Conservation (phyloP, 1,284 basidiomycete species). For the Mycena citricolor region DNA sequence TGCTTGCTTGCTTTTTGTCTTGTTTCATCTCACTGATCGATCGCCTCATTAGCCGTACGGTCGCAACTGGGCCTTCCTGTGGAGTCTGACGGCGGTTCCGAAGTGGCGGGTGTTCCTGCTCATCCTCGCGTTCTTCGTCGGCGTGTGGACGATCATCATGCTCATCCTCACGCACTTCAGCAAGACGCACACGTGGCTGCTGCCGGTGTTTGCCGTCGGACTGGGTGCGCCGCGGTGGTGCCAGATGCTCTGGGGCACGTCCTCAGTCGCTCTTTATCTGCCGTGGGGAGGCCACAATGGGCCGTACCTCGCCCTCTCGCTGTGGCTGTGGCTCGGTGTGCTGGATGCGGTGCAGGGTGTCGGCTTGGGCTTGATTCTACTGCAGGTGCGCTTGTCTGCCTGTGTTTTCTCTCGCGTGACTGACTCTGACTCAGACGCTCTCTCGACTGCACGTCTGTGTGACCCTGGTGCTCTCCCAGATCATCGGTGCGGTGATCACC, state of each 20-base stretch:
- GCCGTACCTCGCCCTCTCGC: slow-evolving; percentile 81
- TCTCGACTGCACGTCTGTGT: slow-evolving; percentile 92
- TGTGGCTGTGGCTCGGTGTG: slow-evolving; percentile 93
- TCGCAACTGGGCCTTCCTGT: slow-evolving; percentile 90
- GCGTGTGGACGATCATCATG: slow-evolving; percentile 78
- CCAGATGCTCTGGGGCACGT: slow-evolving; percentile 87
- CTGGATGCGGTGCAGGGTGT: slow-evolving; percentile 91
- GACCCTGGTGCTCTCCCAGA: slow-evolving; percentile 83
- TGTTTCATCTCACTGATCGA: slow-evolving; percentile 19
- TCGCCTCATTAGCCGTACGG: slow-evolving; percentile 68
- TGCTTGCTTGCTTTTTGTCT: slow-evolving; percentile 2
- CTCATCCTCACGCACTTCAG: slow-evolving; percentile 77
- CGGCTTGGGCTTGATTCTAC: slow-evolving; percentile 88
- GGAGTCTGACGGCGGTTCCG: slow-evolving; percentile 78
- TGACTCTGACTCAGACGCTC: slow-evolving; percentile 53
- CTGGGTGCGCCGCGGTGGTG: slow-evolving; percentile 90
- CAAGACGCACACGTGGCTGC: slow-evolving; percentile 89
- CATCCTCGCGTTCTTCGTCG: slow-evolving; percentile 79
- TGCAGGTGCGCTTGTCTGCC: slow-evolving; percentile 54
- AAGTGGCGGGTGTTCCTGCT: slow-evolving; percentile 81
- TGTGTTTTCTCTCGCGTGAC: slow-evolving; percentile 6
- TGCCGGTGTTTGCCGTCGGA: slow-evolving; percentile 90
- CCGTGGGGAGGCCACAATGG: slow-evolving; percentile 85
- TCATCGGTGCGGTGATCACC: slow-evolving; percentile 76
- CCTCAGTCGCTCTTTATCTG: slow-evolving; percentile 80